These are phyloP conservation scores for Phytopythium aichiense DNA, from an alignment of 352 stramenopile species.

Conservation along the genomic window DNA sequence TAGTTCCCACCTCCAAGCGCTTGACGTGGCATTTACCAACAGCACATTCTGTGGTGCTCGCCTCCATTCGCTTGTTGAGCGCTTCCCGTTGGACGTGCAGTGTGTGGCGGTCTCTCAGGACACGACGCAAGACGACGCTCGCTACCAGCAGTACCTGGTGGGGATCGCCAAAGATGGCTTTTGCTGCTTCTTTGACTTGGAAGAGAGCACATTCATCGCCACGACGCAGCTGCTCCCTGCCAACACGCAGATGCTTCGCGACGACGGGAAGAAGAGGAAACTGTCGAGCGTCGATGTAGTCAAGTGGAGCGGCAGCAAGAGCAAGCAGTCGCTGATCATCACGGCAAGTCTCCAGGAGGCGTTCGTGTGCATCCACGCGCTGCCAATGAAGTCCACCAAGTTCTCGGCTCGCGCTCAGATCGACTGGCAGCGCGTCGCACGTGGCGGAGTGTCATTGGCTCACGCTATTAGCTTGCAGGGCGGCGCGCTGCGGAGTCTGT, in stretches of 20 bases:
- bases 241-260: conserved; percentile 2
- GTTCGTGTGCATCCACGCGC: conserved; percentile 33
- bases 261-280: neutral
- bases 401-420: conserved; percentile 22
- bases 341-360: conserved; percentile 18
- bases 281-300: conserved; percentile 17
- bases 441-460: conserved; percentile 29
- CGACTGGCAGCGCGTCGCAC: conserved; percentile 38
- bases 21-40: conserved; percentile 6
- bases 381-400: conserved; percentile 34
- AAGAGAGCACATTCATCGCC: conserved; percentile 16
- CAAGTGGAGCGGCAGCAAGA: conserved; percentile 18
- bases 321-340: conserved; percentile 20
- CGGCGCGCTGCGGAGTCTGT: conserved; percentile 24
- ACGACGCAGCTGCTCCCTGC: conserved; percentile 31
- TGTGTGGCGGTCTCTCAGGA: conserved; percentile 15
- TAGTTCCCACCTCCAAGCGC: conserved; percentile 9
- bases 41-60: neutral
- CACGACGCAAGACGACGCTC: conserved; percentile 1
- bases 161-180: conserved; percentile 35
- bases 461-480: conserved; percentile 22
- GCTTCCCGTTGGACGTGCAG: conserved; percentile 22
- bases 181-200: conserved; percentile 42
- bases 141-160: conserved; percentile 21
- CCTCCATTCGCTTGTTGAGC: conserved; percentile 12